A percentile compares a stretch with the other conserved stretches of the same genome.
These are phyloP conservation scores for Aspergillus conjunctus DNA, from an alignment of 495 filamentous ascomycete species.

Conservation along the genomic window DNA sequence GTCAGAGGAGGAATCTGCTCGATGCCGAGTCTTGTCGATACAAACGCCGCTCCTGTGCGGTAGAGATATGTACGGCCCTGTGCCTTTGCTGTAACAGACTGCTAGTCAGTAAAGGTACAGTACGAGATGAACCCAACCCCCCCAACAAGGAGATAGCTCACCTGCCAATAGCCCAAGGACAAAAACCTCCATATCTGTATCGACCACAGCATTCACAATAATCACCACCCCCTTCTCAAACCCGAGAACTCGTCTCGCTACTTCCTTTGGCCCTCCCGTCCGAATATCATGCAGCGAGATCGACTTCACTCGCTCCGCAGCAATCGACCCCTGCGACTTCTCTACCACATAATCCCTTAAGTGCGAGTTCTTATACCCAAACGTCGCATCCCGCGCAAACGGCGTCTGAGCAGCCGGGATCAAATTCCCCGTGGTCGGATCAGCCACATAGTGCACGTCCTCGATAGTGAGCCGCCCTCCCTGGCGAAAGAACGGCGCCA, in stretches of 20 bases:
- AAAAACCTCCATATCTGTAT: conserved; percentile 11
- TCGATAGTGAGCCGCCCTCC: conserved; percentile 3
- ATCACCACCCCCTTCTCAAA: conserved; percentile 1
- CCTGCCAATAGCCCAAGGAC: conserved; percentile 5
- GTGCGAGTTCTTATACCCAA: conserved; percentile 5
- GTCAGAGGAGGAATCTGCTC: conserved; percentile 1
- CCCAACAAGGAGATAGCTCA: neutral
- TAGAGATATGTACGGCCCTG: conserved; percentile 1
- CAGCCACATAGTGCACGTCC: conserved; percentile 2
- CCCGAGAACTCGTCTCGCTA: neutral
- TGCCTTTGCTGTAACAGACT: neutral
- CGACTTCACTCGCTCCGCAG: neutral
- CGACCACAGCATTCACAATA: conserved; percentile 7
- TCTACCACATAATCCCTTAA: conserved; percentile 9
- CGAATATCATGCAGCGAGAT: conserved; percentile 3
- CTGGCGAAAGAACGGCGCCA: conserved; percentile 8
- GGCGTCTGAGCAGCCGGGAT: conserved; percentile 6
- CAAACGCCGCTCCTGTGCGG: conserved; percentile 6
- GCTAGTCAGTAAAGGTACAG: neutral
- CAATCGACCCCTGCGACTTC: conserved; percentile 5
- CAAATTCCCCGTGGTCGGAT: neutral
- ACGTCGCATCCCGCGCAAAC: conserved; percentile 5
- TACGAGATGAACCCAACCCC: neutral
- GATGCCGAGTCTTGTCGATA: conserved; percentile 6
- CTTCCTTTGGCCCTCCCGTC: neutral